Evolutionary conservation across 2,329 filamentous ascomycete genomes (phyloP), one percentile per base, ranked within the genome.

Genomic region (Tolypocladium ophioglossoides): DNA sequence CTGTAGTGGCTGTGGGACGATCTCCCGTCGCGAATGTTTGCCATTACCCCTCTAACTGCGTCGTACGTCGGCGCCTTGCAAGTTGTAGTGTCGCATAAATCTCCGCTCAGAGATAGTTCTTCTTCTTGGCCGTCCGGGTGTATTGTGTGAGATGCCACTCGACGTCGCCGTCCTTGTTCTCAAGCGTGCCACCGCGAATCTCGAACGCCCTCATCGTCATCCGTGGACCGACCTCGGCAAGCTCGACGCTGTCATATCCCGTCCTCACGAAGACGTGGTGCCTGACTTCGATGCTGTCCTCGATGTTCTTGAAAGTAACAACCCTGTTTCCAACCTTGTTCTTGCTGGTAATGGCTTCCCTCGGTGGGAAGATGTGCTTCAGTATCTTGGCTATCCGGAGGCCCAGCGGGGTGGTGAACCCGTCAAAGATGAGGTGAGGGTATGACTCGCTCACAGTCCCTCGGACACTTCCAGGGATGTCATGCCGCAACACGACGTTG

Each of bases 171-270:
- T 95, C 89, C 70, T 95, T 95, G 65, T 91, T 95, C 67, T 97
- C 94, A 56, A 96, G 75, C 4, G 92, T 95, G 18, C 94, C 92
- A 52, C 86, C 86, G 49, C 91, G 80, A 57, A 99, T 96, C 74
- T 97, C 90, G 66, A 97, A 99, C 52, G 91, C 76, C 61, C 90
- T 80, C 90, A 97, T 94, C n/a, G 91, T 96, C 89, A 97, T 96
- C 55, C 94, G 80, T 1, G 94, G 94, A 0, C 92, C 91, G 51
- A 95, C 90, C 69, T 96, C 91, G 16, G 88, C 86, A 62, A 96
- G 72, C 70, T 95, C 91, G 3, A 97, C 89, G 55, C 86, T 89
- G 66, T 95, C 85, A 66, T 92, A 94, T 1, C 89, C 87, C 0
- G 94, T 97, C 68, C 89, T 86, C 20, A 99, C 92, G 66, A 96